A percentile compares a stretch with the other conserved stretches of the same genome.
Conservation (phyloP, 2,329 filamentous ascomycete genomes). For the Alternaria ethzedia region DNA sequence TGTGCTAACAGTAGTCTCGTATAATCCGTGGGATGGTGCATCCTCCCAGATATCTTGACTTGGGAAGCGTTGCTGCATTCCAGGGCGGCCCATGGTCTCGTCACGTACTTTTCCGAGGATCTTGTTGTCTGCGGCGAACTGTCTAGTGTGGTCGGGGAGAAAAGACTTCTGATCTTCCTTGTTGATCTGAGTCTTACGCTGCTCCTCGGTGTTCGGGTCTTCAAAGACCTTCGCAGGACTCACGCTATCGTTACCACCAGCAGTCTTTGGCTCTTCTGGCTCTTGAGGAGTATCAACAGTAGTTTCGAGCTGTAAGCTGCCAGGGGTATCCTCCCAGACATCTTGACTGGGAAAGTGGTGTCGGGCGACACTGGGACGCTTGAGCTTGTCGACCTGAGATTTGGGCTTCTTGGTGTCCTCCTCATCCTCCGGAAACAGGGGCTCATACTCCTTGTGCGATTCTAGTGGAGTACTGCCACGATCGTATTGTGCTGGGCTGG, state of each 20-base stretch:
- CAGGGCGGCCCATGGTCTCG: conserved; percentile 55
- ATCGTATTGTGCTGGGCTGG: conserved; percentile 54
- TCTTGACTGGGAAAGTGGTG: conserved; percentile 90
- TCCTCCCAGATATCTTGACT: conserved; percentile 97
- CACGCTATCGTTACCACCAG: conserved; percentile 49
- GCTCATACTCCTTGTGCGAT: conserved; percentile 93
- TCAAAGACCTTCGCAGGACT: conserved; percentile 50
- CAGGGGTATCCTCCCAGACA: conserved; percentile 95
- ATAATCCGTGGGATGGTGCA: conserved; percentile 78
- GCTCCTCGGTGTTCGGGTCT: conserved; percentile 58
- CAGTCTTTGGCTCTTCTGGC: conserved; percentile 53
- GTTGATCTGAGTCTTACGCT: conserved; percentile 52
- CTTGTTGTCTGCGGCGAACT: conserved; percentile 63
- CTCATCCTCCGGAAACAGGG: conserved; percentile 80
- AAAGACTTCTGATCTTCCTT: conserved; percentile 52
- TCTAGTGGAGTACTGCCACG: conserved; percentile 73
- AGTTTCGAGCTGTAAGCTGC: conserved; percentile 76
- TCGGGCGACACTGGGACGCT: conserved; percentile 57
- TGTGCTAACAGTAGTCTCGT: conserved; percentile 73
- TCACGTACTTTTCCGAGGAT: conserved; percentile 62
- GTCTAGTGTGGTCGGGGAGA: conserved; percentile 54
- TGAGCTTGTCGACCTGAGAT: conserved; percentile 63
- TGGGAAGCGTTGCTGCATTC: conserved; percentile 75
- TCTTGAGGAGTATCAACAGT: conserved; percentile 84
- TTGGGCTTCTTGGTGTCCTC: conserved; percentile 64